Conservation (phyloP, 805 yeast species). For the Metschnikowia arizonensis region DNA sequence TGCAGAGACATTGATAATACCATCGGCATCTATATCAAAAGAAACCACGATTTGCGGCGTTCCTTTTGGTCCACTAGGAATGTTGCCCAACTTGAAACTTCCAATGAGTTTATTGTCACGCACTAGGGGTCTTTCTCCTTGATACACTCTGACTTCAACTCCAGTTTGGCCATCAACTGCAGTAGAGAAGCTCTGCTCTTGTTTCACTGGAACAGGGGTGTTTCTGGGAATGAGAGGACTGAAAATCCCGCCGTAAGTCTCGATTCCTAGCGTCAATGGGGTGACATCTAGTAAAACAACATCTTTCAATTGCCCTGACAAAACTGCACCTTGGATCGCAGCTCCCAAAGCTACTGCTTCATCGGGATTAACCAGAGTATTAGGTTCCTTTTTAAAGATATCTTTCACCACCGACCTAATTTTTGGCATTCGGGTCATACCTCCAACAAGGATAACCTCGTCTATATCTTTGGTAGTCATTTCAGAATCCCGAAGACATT, state of each 20-base stretch:
- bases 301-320: conserved; percentile 25
- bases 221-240: conserved; percentile 75
- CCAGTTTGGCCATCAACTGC: conserved; percentile 85
- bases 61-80: conserved; percentile 76
- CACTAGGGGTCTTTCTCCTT: conserved; percentile 78
- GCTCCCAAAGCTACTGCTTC: conserved; percentile 32
- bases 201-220: conserved; percentile 71
- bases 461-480: conserved; percentile 62
- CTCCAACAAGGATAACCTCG: conserved; percentile 77
- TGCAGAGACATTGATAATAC: conserved; percentile 57
- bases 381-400: conserved; percentile 61
- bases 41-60: conserved; percentile 74
- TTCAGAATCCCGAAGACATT: conserved; percentile 72
- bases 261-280: conserved; percentile 53
- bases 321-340: conserved; percentile 29
- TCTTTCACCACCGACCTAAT: conserved; percentile 58
- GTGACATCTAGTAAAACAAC: conserved; percentile 28
- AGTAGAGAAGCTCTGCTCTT: conserved; percentile 70
- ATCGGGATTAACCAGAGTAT: conserved; percentile 77
- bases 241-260: conserved; percentile 80
- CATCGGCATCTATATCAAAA: conserved; percentile 79
- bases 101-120: conserved; percentile 76
- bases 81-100: conserved; percentile 64
- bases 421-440: conserved; percentile 89
- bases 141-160: conserved; percentile 72